A percentile compares a stretch with the other conserved stretches of the same genome.
Conservation (phyloP, 345 rosid genomes). For the Raphanus sativus region DNA sequence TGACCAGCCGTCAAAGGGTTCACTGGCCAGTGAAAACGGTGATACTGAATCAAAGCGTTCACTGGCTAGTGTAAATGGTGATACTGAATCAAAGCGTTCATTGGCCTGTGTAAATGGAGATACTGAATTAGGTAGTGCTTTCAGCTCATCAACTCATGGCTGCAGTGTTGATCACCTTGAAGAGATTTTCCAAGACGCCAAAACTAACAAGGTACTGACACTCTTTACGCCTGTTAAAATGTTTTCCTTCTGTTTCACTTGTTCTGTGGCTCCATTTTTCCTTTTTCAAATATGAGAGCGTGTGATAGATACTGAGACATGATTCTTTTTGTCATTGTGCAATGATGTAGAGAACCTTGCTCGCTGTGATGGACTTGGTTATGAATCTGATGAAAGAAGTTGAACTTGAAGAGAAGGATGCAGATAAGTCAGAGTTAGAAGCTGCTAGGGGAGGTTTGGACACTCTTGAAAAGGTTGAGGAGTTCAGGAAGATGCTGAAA, state of each 20-base stretch:
- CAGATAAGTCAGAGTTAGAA: slow-evolving; percentile 68
- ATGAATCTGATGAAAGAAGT: slow-evolving; percentile 66
- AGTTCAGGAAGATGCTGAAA: slow-evolving; percentile 57
- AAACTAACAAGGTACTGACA: slow-evolving; percentile 65
- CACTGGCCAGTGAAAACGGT: background rate
- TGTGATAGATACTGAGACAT: background rate
- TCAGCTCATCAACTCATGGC: slow-evolving; percentile 41
- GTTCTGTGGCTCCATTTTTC: too few relatives aligned
- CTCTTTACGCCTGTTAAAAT: slow-evolving; percentile 1
- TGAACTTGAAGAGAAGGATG: slow-evolving; percentile 63
- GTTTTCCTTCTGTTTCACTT: background rate
- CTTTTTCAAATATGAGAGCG: too few relatives aligned
- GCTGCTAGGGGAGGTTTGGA: slow-evolving; percentile 62
- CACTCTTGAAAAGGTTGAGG: slow-evolving; percentile 54
- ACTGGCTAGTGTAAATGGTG: slow-evolving; percentile 6
- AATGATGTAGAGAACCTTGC: slow-evolving; percentile 62
- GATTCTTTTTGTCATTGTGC: background rate
- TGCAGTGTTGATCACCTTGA: slow-evolving; percentile 58
- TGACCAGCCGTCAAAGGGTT: background rate
- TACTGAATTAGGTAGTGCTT: slow-evolving; percentile 36
- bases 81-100: slow-evolving; percentile 23
- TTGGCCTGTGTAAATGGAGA: background rate
- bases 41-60: too few relatives aligned
- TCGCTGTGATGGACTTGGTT: slow-evolving; percentile 62
- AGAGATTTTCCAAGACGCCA: slow-evolving; percentile 64